phyloP scores from a whole-genome alignment of 1,139 yeast species.

The Yamadazyma sp. region DNA sequence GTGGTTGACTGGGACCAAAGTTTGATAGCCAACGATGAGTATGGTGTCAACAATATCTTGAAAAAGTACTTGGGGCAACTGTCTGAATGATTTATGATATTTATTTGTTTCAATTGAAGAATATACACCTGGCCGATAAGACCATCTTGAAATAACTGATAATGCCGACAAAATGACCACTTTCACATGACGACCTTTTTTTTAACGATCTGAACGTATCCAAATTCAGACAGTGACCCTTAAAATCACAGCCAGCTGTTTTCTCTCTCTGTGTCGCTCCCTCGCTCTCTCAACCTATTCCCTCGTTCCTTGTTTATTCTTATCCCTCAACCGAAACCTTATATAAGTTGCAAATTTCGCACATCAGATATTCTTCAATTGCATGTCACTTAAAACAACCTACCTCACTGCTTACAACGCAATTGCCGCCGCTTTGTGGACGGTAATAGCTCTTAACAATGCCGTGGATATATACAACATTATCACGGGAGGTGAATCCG shows the following conservation, averaged over 20 bases:
- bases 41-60: constrained; percentile 31
- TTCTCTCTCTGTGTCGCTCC: too few species aligned
- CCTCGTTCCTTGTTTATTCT: too few species aligned
- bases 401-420: constrained; percentile 53
- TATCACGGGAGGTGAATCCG: constrained; percentile 7
- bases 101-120: too few species aligned
- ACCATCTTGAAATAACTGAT: too few species aligned
- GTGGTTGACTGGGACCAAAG: constrained; percentile 52
- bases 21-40: constrained; percentile 41
- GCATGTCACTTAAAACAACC: constrained; percentile 4
- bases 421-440: constrained; percentile 70
- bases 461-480: constrained; percentile 14
- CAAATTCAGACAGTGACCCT: too few species aligned
- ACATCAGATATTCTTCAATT: neutral
- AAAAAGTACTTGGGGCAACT: constrained; percentile 29
- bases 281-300: too few species aligned
- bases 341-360: neutral
- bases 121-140: too few species aligned
- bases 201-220: too few species aligned
- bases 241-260: too few species aligned
- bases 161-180: too few species aligned
- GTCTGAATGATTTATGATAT: neutral
- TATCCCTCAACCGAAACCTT: too few species aligned
- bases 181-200: too few species aligned
- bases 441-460: constrained; percentile 37